Percentiles rank a stretch among this genome's conserved stretches.
Evolutionary conservation across 768 basidiomycete genomes (phyloP).

Genomic region (Hydnomerulius pinastri): DNA sequence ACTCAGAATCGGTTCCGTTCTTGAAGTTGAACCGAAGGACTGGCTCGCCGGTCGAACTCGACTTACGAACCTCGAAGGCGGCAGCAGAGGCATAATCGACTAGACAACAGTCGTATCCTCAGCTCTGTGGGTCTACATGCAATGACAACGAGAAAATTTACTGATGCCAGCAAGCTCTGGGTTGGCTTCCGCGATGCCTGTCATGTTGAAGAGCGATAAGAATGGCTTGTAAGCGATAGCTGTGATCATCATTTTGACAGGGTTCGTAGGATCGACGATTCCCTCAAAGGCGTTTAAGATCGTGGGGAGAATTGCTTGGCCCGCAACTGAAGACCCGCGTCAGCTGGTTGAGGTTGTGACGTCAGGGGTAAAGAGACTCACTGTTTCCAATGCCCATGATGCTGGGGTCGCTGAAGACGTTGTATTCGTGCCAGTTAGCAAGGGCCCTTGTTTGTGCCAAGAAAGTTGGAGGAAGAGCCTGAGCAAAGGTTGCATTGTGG

Average conservation of each 20-base stretch:
- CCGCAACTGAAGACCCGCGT: constrained; percentile 51
- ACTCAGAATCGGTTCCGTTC: constrained; percentile 58
- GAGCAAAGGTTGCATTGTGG: constrained; percentile 59
- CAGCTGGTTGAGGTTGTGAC: background rate
- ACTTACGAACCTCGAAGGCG: constrained; percentile 59
- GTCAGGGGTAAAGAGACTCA: constrained; percentile 22
- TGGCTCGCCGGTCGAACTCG: constrained; percentile 45
- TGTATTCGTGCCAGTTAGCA: constrained; percentile 75
- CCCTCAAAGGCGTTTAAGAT: constrained; percentile 54
- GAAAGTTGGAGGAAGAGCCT: constrained; percentile 46
- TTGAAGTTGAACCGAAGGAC: constrained; percentile 68
- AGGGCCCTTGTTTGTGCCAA: constrained; percentile 58
- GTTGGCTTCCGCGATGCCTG: constrained; percentile 50
- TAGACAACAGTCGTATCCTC: constrained; percentile 23
- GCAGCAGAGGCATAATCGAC: constrained; percentile 64
- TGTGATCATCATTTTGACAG: constrained; percentile 58
- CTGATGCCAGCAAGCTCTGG: constrained; percentile 62
- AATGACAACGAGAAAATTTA: constrained; percentile 20
- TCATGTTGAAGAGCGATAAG: constrained; percentile 78
- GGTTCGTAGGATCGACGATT: constrained; percentile 52
- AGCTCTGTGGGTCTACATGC: background rate
- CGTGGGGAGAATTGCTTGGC: constrained; percentile 60
- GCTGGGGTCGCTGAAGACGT: constrained; percentile 57
- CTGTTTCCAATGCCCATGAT: constrained; percentile 67
- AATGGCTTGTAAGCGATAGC: constrained; percentile 79